A percentile compares a stretch with the other conserved stretches of the same genome.
phyloP scores from a whole-genome alignment of 106 monocot genomes.

The Platanthera guangdongensis region DNA sequence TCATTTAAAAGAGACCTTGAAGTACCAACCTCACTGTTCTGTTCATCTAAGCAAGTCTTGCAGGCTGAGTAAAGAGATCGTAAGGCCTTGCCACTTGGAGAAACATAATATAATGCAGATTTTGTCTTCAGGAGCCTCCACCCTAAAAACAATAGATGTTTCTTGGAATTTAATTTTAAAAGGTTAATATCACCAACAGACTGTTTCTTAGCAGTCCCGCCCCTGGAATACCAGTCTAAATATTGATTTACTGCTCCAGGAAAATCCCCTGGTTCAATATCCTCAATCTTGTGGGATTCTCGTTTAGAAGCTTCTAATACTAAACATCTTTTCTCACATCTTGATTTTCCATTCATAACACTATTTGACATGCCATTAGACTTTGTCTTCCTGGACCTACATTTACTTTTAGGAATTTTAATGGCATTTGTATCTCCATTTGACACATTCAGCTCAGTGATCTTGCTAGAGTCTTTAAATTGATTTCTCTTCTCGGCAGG shows the following conservation, averaged over 20 bases:
- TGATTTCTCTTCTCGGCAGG: not conserved
- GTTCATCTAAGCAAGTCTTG: conserved; percentile 21
- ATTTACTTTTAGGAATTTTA: not conserved
- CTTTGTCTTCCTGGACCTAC: not conserved
- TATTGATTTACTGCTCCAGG: conserved; percentile 25
- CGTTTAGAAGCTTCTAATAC: not conserved
- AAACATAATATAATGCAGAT: conserved; percentile 27
- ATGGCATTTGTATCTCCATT: conserved; percentile 3
- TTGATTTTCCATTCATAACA: not conserved
- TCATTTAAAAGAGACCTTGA: not conserved
- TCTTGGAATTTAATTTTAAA: conserved; percentile 29
- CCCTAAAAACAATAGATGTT: conserved; percentile 36
- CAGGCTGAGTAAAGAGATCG: conserved; percentile 47
- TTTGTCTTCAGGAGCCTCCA: conserved; percentile 36
- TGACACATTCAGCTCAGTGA: not conserved
- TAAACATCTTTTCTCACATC: not conserved
- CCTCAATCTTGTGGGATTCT: conserved; percentile 2
- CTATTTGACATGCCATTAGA: not conserved
- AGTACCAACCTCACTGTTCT: not conserved
- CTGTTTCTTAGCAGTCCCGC: not conserved
- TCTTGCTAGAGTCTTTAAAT: conserved; percentile 3
- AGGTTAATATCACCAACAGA: not conserved
- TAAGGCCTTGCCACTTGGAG: conserved; percentile 29
- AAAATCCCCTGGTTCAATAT: conserved; percentile 16
- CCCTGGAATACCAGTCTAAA: conserved; percentile 8